Evolutionary conservation across 2,329 filamentous ascomycete species (phyloP), one percentile per base, ranked within the genome.

Genomic region (Beauveria sp.): DNA sequence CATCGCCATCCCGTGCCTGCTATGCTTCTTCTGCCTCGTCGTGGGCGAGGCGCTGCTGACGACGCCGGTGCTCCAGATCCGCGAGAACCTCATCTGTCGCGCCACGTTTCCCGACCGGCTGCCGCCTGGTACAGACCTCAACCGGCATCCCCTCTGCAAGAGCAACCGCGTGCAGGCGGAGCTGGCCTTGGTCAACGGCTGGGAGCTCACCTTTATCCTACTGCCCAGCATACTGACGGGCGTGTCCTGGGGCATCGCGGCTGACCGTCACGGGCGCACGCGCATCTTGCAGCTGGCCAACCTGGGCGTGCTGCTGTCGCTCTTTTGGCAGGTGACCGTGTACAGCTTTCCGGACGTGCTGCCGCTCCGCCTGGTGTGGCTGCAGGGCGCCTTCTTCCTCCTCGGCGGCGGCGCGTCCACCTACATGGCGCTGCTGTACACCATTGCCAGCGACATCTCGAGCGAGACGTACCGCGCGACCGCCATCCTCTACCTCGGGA

Each of bases 351-450:
- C 66, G 16, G 58, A 57, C 43, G 45, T 53, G n/a, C 62, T 67
- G 43, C 63, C 64, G 20, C 45, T 65, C 12, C 64, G 67, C 3
- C 14, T 63, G 20, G 59, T 63, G 14, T 68, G 65, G 67, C 40
- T 62, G 12, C 50, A 62, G 8, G 54, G 64, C 16, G 12, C 63
- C 26, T 66, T 67, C 52, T 48, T 52, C 28, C 63, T 67, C 26
- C 51, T 67, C 28, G 64, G 67, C n/a, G 67, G 67, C 46, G 66
- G 67, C 18, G 43, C 63, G 5, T 51, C 59, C 28, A 66, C 67
- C 24, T 66, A 63, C 46, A 60, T 49, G 18, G 66, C 64, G 22
- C 64, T 68, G 53, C 56, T 66, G 18, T 68, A 64, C 45, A 63
- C 67, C 18, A 66, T 67, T 28, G 63, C 64, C 22, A 62, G 51